phyloP scores from a whole-genome alignment of 345 rosid species.

The Citrus sinensis region DNA sequence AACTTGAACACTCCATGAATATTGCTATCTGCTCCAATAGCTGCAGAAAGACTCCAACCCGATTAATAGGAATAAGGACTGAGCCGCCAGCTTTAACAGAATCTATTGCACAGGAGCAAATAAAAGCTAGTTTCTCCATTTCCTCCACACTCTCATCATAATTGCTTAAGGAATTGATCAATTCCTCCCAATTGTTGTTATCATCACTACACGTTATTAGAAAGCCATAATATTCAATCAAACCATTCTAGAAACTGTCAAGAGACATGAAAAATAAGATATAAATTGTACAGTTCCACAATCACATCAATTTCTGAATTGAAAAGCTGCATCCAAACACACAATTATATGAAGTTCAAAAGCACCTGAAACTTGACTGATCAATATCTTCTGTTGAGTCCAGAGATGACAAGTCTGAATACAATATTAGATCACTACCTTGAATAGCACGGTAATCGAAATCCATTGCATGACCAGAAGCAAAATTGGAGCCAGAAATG shows the following conservation, averaged over 20 bases:
- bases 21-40: constrained; percentile 58
- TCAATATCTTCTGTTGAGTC: constrained; percentile 27
- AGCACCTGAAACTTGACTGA: constrained; percentile 48
- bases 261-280: background rate
- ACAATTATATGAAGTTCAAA: background rate
- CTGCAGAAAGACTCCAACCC: constrained; percentile 57
- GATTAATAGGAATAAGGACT: constrained; percentile 57
- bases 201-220: constrained; percentile 24
- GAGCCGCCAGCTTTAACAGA: constrained; percentile 76
- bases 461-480: constrained; percentile 51
- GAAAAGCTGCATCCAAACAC: background rate
- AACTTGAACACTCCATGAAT: constrained; percentile 47
- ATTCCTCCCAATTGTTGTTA: constrained; percentile 29
- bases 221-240: constrained; percentile 4
- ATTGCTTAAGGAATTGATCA: constrained; percentile 33
- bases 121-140: constrained; percentile 62
- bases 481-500: constrained; percentile 56
- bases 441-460: constrained; percentile 52
- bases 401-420: constrained; percentile 54
- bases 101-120: constrained; percentile 57
- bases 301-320: background rate
- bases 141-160: constrained; percentile 52
- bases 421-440: constrained; percentile 54
- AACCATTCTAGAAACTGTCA: constrained; percentile 8
- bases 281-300: background rate